phyloP scores from a whole-genome alignment of 1,139 yeast species.

The Zygotorulaspora mrakii region DNA sequence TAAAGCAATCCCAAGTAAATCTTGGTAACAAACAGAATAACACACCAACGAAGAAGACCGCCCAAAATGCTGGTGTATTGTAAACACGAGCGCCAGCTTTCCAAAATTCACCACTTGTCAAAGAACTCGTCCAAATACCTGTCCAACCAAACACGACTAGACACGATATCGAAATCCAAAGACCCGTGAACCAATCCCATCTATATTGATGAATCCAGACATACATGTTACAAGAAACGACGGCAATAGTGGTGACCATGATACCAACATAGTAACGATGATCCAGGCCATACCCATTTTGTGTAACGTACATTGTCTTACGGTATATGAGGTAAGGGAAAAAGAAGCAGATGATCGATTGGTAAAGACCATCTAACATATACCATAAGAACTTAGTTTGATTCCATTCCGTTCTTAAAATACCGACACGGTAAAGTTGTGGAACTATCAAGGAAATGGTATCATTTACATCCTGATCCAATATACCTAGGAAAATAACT shows the following conservation, averaged over 20 bases:
- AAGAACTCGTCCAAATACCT: slow-evolving; percentile 75
- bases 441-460: slow-evolving; percentile 84
- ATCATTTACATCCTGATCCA: slow-evolving; percentile 91
- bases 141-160: slow-evolving; percentile 80
- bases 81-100: slow-evolving; percentile 71
- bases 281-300: slow-evolving; percentile 63
- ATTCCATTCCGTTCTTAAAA: slow-evolving; percentile 76
- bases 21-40: slow-evolving; percentile 74
- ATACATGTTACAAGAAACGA: slow-evolving; percentile 74
- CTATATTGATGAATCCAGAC: slow-evolving; percentile 78
- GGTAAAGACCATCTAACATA: slow-evolving; percentile 84
- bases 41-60: slow-evolving; percentile 68
- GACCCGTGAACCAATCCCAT: slow-evolving; percentile 86
- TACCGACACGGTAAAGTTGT: slow-evolving; percentile 81
- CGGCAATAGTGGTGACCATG: slow-evolving; percentile 72
- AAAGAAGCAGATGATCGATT: slow-evolving; percentile 78
- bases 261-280: slow-evolving; percentile 88
- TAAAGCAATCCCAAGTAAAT: slow-evolving; percentile 59
- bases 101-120: slow-evolving; percentile 64
- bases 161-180: slow-evolving; percentile 61
- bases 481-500: slow-evolving; percentile 80
- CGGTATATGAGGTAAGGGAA: slow-evolving; percentile 75
- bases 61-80: slow-evolving; percentile 78
- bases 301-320: slow-evolving; percentile 52
- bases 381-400: slow-evolving; percentile 76